Conservation (phyloP, 352 stramenopile species). For the Pythium phragmitis region DNA sequence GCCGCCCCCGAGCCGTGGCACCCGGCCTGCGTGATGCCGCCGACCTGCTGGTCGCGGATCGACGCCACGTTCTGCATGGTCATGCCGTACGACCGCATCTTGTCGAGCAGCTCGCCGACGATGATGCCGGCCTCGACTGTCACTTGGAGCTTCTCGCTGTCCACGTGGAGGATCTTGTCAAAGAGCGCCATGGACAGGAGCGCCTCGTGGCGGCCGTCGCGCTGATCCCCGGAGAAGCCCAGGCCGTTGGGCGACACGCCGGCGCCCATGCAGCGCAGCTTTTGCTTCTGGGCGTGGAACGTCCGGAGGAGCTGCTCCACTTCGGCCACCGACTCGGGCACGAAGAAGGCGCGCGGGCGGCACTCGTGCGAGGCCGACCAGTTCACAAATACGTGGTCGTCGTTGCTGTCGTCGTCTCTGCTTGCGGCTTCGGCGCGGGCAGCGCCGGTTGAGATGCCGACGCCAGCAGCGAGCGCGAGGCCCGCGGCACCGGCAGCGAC, state of each 20-base stretch:
- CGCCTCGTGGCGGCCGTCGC: constrained; percentile 39
- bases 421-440: background rate
- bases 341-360: constrained; percentile 59
- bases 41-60: constrained; percentile 98
- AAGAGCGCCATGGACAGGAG: constrained; percentile 93
- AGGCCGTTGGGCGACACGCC: constrained; percentile 97
- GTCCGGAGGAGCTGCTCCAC: constrained; percentile 55
- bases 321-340: constrained; percentile 71
- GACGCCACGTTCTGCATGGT: constrained; percentile 98
- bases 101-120: constrained; percentile 74
- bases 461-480: constrained; percentile 12
- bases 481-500: constrained; percentile 4
- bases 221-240: constrained; percentile 69
- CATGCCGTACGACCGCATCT: constrained; percentile 80
- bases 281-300: constrained; percentile 67
- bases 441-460: background rate
- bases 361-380: constrained; percentile 83
- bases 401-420: constrained; percentile 25
- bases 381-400: constrained; percentile 76
- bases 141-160: constrained; percentile 84
- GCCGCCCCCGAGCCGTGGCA: constrained; percentile 95
- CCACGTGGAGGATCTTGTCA: constrained; percentile 25
- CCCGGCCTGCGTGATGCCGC: constrained; percentile 94
- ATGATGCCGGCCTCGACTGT: constrained; percentile 88
- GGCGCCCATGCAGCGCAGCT: constrained; percentile 93